Evolutionary conservation across 2,329 filamentous ascomycete genomes (phyloP), one percentile per base, ranked within the genome.

Genomic region (Arthrobotrys megalospora): DNA sequence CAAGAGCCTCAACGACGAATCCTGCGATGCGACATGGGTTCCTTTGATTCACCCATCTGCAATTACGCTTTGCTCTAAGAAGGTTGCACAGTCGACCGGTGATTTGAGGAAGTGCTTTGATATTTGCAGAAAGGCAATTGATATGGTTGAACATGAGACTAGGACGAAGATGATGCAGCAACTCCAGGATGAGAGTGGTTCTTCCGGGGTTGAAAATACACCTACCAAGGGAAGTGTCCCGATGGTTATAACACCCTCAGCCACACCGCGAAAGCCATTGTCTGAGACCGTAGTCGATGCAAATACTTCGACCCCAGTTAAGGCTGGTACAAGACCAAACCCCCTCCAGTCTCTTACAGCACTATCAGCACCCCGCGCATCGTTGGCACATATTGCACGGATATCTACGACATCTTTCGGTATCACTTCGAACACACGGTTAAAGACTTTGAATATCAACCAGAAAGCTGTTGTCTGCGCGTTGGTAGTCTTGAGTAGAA

Each of bases 71-170:
- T 97, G 95, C 83, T 92, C 96, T 6, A 93, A 96, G 84, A 99
- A 98, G 84, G 93, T 99, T 14, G 92, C 96, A 3, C 93, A 92
- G 67, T 95, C 98, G 83, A 97, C 93, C 0, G 96, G 96, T 50
- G 96, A 99, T 84, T 85, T 99, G 60, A 92, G 96, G 78, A 97
- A 97, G 84, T 95, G 94, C 0, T 97, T 98, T 82, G 95, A 97
- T 84, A 93, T 99, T 76, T 94, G 95, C 84, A 91, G 93, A 55
- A 90, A 93, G 67, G 93, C 94, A 2, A 90, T 99, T 70, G 95
- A 98, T 84, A 86, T 97, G 21, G 90, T 97, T 60, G 96, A 98
- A 85, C 87, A 89, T 65, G 95, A 98, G 84, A 95, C 92, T 0
- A 90, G 80, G 93, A 91, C 83, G 89, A 94, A 80, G 89, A 91